Evolutionary conservation across 1,139 yeast species (phyloP), one percentile per base, ranked within the genome.

Genomic region (Meyerozyma athensensis): DNA sequence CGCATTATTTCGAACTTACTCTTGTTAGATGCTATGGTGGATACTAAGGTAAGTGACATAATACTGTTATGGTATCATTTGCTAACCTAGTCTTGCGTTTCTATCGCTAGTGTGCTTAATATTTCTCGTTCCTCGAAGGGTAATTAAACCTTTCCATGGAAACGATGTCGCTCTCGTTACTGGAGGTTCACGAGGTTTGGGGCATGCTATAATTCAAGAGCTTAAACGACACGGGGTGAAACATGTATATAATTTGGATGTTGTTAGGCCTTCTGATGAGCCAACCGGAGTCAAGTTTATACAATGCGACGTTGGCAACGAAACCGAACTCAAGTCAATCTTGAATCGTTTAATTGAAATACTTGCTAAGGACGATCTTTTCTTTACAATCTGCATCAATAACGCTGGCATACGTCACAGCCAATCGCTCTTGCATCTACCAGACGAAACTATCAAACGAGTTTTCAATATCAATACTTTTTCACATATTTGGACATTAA

Each of bases 381-480:
- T 51, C 16, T 61, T 84, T 2, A 71, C 79, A 22, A 62, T 84
- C 0, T 56, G 86, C 31, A 63, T 89, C 19, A 83, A 84, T 52
- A 86, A 86, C 55, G 96, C 95, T 1, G 96, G 92, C 0, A 60
- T 80, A 8, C 66, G 90, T 36, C 79, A 77, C 34, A 58, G 59
- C 40, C 65, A 68, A 31, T 48, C 70, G 1, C 46, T 83, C 2
- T 43, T 68, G 9, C 64, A 68, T 5, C 41, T 74, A 35, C 39
- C 59, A 0, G 57, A 49, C 2, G 49, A 50, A 0, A 59, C 63
- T 8, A 61, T 78, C 4, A 45, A 52, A 2, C 46, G 50, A 0
- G 56, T 79, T 2, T 65, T 81, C 38, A 62, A 70, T 19, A 72
- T 82, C 13, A 86, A 86, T 50, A 64, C 76, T 3, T 49, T 79